Evolutionary conservation across 129 eudicot species (phyloP), one percentile per base, ranked within the genome.

Genomic region (Saposhnikovia divaricata): DNA sequence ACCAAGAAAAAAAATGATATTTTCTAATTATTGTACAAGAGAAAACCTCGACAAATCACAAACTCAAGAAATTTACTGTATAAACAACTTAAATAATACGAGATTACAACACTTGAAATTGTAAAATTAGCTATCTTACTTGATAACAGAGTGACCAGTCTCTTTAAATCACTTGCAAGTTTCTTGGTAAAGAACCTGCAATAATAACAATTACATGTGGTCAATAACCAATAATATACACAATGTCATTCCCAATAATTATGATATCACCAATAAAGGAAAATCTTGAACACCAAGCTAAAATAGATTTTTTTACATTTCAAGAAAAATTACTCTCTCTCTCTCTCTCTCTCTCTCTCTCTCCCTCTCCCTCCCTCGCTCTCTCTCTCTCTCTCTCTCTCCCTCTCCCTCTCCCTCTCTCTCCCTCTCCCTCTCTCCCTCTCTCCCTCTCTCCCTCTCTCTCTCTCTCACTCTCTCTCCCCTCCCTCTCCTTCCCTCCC

Each of bases 151-250:
- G 73, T 12, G 73, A 68, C 73, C 72, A 66, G 19, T 66, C 72
- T 66, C 40, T 66, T 66, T 61, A 61, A 68, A 14, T 3, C 10
- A 68, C 43, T 68, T 31, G 23, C 42, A 68, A 68, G 2, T 31
- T 34, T 27, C 73, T 68, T 68, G 73, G 9, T 14, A 68, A 68
- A 68, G 21, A 68, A 68, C 43, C 73, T 68, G 73, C 73, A 27
- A 31, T 61, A 68, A 68, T 13, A 68, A 31, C 34, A 66, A 66
- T 15, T 31, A 68, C 23, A 68, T 31, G 18, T 31, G 23, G 1
- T 68, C 43, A 68, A 25, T 25, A 25, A 68, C 39, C 23, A 31
- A 68, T 13, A 68, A 31, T 27, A 28, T 12, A 68, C 19, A 68
- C 73, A 13, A 27, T 68, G 18, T 28, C 16, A 68, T 14, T 1